Evolutionary conservation across 768 basidiomycete species (phyloP).

Genomic region (Calocybe cyanea): DNA sequence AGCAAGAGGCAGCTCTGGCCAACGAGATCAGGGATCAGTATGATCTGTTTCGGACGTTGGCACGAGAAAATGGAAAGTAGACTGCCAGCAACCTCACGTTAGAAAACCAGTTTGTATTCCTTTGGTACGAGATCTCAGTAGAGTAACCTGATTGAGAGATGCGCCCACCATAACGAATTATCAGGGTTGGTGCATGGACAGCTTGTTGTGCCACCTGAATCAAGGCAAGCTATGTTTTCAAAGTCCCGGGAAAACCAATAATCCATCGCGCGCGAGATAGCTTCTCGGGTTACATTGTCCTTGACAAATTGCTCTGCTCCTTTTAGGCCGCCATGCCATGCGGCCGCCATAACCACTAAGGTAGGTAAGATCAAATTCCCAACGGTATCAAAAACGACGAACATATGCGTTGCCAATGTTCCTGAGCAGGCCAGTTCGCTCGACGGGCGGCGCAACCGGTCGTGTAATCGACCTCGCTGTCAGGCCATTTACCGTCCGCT

Average conservation of each 20-base stretch:
- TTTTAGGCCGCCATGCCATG: constrained; percentile 50
- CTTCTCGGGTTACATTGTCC: constrained; percentile 31
- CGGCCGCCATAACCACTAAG: constrained; percentile 50
- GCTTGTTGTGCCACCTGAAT: constrained; percentile 43
- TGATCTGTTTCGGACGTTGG: constrained; percentile 36
- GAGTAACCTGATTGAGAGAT: background rate
- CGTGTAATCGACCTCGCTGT: constrained; percentile 53
- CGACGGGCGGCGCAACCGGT: constrained; percentile 57
- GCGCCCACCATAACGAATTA: constrained; percentile 33
- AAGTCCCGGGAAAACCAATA: constrained; percentile 65
- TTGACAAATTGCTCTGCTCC: constrained; percentile 40
- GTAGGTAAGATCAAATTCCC: background rate
- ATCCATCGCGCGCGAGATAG: constrained; percentile 48
- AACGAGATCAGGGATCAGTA: constrained; percentile 56
- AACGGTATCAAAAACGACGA: constrained; percentile 11
- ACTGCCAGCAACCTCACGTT: constrained; percentile 35
- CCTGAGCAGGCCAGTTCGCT: constrained; percentile 68
- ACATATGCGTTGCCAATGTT: constrained; percentile 55
- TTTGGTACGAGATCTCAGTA: constrained; percentile 18
- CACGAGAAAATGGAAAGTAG: background rate
- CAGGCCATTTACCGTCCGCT: constrained; percentile 52
- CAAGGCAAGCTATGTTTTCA: constrained; percentile 49
- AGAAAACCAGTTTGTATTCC: constrained; percentile 69
- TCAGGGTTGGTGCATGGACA: constrained; percentile 56
- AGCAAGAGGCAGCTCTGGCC: constrained; percentile 55